Evolutionary conservation across 2,329 filamentous ascomycete genomes (phyloP).

Genomic region (Ilyonectria destructans): DNA sequence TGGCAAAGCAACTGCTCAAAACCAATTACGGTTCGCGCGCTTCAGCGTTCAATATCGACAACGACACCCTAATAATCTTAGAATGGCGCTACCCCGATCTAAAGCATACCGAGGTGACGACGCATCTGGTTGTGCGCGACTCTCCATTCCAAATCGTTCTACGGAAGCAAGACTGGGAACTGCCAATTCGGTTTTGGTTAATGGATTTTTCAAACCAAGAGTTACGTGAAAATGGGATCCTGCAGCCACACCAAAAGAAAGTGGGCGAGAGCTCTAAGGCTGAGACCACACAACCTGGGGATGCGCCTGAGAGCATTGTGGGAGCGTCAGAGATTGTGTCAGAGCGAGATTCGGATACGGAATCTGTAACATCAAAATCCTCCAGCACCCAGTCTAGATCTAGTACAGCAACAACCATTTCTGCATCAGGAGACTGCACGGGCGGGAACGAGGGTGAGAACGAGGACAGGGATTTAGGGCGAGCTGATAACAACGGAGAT

Average conservation of each 20-base stretch:
- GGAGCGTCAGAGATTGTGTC: background rate
- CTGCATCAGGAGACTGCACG: background rate
- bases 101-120: conserved; percentile 17
- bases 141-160: conserved; percentile 32
- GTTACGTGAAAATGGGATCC: background rate
- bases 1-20: background rate
- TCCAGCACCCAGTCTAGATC: background rate
- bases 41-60: conserved; percentile 7
- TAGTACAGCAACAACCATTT: background rate
- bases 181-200: conserved; percentile 14
- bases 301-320: background rate
- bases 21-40: background rate
- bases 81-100: conserved; percentile 25
- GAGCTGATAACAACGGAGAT: background rate
- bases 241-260: background rate
- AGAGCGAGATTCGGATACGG: conserved; percentile 2
- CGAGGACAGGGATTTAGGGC: background rate
- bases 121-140: conserved; percentile 29
- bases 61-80: conserved; percentile 25
- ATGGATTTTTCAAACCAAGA: background rate
- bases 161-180: conserved; percentile 36
- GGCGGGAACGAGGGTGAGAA: background rate
- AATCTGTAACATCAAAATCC: background rate
- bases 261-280: background rate
- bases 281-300: background rate